Evolutionary conservation across 495 filamentous ascomycete species (phyloP).

Genomic region (Neurospora sp.): DNA sequence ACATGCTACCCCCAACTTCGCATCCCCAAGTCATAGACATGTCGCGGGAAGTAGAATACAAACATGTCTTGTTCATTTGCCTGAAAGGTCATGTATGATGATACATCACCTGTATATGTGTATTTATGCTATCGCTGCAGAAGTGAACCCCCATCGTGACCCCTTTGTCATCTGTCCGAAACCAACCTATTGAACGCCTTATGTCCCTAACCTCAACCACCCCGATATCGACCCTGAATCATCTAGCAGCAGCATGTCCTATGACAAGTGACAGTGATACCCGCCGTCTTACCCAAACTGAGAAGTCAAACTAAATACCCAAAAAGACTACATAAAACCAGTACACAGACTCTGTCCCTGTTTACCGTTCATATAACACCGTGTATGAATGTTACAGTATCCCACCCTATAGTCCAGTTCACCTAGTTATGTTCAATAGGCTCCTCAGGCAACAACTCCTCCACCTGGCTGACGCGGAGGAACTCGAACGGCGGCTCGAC

Average conservation of each 20-base stretch:
- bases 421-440: constrained; percentile 63
- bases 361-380: background rate
- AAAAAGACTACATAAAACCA: background rate
- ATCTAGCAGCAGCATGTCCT: background rate
- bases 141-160: background rate
- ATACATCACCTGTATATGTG: background rate
- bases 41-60: background rate
- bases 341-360: background rate
- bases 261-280: background rate
- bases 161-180: background rate
- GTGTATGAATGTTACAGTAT: background rate
- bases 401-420: constrained; percentile 1
- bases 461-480: constrained; percentile 45
- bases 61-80: background rate
- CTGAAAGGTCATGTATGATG: background rate
- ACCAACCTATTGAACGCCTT: background rate
- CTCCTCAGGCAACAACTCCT: constrained; percentile 71
- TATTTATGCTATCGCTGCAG: background rate
- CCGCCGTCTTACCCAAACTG: background rate
- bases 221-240: background rate
- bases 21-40: background rate
- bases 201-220: background rate
- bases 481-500: constrained; percentile 62
- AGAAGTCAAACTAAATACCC: background rate
- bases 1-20: background rate